Percentiles rank a stretch among this genome's conserved stretches.
phyloP scores from a whole-genome alignment of 495 filamentous ascomycete species.

The Penicillium manginii region DNA sequence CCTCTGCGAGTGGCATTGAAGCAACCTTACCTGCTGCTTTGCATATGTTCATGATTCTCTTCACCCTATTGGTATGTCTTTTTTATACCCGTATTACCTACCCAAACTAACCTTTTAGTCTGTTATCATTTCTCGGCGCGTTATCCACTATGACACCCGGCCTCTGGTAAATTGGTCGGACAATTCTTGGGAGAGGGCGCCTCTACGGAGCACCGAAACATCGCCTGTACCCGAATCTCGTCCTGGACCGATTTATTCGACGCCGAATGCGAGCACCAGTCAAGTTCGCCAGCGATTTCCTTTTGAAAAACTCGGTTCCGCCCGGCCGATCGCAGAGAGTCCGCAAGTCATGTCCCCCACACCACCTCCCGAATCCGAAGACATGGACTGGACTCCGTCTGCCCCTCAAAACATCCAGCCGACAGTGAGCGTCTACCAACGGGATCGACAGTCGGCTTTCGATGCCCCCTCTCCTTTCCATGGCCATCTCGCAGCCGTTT shows the following conservation, averaged over 20 bases:
- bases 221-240: conserved; percentile 23
- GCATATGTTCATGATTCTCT: conserved; percentile 59
- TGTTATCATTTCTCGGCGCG: conserved; percentile 46
- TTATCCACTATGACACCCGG: conserved; percentile 55
- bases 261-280: conserved; percentile 23
- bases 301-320: conserved; percentile 42
- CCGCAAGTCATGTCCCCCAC: conserved; percentile 39
- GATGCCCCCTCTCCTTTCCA: conserved; percentile 60
- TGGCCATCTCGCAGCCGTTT: conserved; percentile 66
- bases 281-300: conserved; percentile 41
- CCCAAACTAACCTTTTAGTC: conserved; percentile 32
- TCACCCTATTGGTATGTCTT: conserved; percentile 58
- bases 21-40: conserved; percentile 45
- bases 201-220: conserved; percentile 32
- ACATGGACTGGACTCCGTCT: conserved; percentile 88
- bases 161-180: conserved; percentile 61
- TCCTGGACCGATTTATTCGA: conserved; percentile 19
- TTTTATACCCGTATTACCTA: background rate
- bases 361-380: conserved; percentile 45
- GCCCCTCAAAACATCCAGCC: conserved; percentile 50
- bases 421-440: conserved; percentile 35
- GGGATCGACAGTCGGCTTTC: conserved; percentile 36
- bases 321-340: conserved; percentile 26
- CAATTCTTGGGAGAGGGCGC: conserved; percentile 38
- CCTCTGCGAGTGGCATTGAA: conserved; percentile 47